Percentiles rank a stretch among this genome's conserved stretches.
Evolutionary conservation across 352 stramenopile genomes (phyloP).

Genomic region (Globisporangium canariense): DNA sequence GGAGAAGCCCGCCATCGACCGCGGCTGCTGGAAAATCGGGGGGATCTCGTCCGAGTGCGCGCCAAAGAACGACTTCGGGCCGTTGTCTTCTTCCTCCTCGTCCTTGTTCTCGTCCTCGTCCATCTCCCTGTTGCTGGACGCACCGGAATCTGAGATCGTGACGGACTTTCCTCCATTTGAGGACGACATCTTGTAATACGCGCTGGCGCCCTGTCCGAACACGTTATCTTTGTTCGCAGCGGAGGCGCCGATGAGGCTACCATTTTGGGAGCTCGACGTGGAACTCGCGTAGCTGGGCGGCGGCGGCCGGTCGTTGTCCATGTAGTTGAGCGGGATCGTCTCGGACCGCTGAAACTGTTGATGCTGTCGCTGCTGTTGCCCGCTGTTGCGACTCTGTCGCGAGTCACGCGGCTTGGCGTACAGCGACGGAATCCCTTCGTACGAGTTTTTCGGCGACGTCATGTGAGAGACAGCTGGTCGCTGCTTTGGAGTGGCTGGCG

Average conservation of each 20-base stretch:
- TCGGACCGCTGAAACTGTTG: constrained; percentile 5
- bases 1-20: constrained; percentile 13
- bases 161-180: not conserved
- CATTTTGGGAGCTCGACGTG: not conserved
- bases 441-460: constrained; percentile 19
- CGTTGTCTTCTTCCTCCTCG: constrained; percentile 4
- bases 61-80: constrained; percentile 14
- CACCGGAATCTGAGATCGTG: not conserved
- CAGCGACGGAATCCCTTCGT: constrained; percentile 17
- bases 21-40: constrained; percentile 10
- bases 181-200: constrained; percentile 2
- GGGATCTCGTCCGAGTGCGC: constrained; percentile 13
- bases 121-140: not conserved
- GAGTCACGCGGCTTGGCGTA: constrained; percentile 14
- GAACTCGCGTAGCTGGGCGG: constrained; percentile 15
- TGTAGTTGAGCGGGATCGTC: constrained; percentile 11
- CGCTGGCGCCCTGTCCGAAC: not conserved
- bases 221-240: not conserved
- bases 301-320: constrained; percentile 4
- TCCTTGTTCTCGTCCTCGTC: not conserved
- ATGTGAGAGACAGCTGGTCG: constrained; percentile 3
- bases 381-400: not conserved
- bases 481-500: not conserved
- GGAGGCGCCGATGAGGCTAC: not conserved
- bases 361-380: not conserved